Evolutionary conservation across 805 yeast species (phyloP).

Genomic region (Dipodascus albidus): DNA sequence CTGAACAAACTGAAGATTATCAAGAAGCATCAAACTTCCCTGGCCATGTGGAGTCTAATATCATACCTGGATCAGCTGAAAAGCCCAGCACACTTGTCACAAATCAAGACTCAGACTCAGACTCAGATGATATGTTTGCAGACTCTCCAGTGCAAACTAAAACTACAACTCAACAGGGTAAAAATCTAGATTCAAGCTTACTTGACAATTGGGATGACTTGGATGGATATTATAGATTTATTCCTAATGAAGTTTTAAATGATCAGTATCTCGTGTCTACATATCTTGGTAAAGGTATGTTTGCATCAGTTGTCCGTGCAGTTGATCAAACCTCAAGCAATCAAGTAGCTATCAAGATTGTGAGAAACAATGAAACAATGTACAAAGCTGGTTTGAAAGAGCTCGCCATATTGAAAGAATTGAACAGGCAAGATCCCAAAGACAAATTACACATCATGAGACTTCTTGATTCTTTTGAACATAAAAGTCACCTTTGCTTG

Average conservation of each 20-base stretch:
- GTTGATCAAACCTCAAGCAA: conserved; percentile 13
- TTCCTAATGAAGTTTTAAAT: conserved; percentile 25
- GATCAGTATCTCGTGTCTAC: conserved; percentile 20
- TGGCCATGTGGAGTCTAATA: too few relatives aligned
- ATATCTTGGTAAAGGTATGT: conserved; percentile 25
- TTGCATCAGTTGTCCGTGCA: conserved; percentile 25
- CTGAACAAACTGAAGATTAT: too few relatives aligned
- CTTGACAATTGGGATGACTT: conserved; percentile 26
- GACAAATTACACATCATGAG: conserved; percentile 55
- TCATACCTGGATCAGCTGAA: too few relatives aligned
- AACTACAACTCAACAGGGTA: conserved; percentile 1
- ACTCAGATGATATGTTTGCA: conserved; percentile 13
- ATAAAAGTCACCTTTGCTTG: conserved; percentile 73
- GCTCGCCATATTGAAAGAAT: conserved; percentile 60
- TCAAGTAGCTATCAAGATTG: conserved; percentile 42
- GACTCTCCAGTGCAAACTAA: conserved; percentile 1
- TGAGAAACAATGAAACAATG: conserved; percentile 60
- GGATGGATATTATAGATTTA: conserved; percentile 25
- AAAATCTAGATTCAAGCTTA: conserved; percentile 14
- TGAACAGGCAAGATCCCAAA: conserved; percentile 47
- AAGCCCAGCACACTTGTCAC: too few relatives aligned
- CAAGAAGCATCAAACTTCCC: too few relatives aligned
- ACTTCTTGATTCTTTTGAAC: conserved; percentile 66
- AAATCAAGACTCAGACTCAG: conserved; percentile 4
- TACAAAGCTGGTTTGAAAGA: conserved; percentile 63